Evolutionary conservation across 768 basidiomycete species (phyloP).

Genomic region (Xanthoconium purpureum): DNA sequence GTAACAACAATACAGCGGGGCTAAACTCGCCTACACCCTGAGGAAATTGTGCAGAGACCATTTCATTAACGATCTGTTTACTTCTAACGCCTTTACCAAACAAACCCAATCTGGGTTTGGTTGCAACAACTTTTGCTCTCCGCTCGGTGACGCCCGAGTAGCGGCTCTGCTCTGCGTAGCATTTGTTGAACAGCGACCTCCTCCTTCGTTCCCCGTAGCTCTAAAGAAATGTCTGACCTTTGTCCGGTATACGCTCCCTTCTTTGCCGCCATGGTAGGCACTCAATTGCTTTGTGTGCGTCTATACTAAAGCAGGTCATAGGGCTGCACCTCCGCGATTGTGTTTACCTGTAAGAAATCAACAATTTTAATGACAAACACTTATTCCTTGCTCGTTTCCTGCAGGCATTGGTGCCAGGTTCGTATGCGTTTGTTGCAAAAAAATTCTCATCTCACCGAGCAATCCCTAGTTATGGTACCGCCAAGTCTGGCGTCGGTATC

Average conservation of each 20-base stretch:
- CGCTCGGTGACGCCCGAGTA: no score
- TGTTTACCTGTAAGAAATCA: constrained; percentile 59
- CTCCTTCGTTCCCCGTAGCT: neutral
- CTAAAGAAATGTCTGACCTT: constrained; percentile 61
- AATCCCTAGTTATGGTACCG: constrained; percentile 86
- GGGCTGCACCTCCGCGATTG: constrained; percentile 96
- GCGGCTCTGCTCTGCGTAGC: no score
- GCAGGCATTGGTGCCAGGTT: constrained; percentile 88
- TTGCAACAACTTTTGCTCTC: no score
- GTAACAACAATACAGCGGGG: no score
- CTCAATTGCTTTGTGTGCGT: neutral
- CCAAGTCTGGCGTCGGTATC: constrained; percentile 97
- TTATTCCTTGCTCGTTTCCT: neutral
- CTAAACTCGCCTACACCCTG: no score
- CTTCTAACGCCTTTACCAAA: no score
- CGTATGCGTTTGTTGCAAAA: constrained; percentile 9
- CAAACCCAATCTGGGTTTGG: no score
- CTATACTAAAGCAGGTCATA: constrained; percentile 31
- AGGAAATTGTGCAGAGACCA: no score
- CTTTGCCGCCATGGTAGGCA: constrained; percentile 91
- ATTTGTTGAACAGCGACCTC: neutral
- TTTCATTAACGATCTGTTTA: no score
- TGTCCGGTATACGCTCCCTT: constrained; percentile 97
- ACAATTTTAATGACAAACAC: neutral
- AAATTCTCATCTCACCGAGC: neutral